Percentiles rank a stretch among this genome's conserved stretches.
Evolutionary conservation across 2,329 filamentous ascomycete genomes (phyloP).

Genomic region (Fusarium anguioides): DNA sequence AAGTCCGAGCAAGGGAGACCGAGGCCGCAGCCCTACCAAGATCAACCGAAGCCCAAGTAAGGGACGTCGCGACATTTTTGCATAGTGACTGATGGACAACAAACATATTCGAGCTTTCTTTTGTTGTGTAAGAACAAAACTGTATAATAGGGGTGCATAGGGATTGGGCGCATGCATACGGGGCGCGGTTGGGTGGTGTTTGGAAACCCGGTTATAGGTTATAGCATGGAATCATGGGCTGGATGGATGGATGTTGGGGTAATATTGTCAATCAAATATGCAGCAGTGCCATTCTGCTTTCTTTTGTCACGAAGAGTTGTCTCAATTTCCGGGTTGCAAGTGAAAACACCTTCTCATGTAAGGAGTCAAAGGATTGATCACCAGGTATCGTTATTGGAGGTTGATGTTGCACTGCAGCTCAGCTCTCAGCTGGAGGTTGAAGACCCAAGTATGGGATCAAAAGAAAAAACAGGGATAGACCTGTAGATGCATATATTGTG

Average conservation of each 20-base stretch:
- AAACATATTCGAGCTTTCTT: conserved; percentile 12
- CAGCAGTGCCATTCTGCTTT: conserved; percentile 7
- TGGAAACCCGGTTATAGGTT: conserved; percentile 25
- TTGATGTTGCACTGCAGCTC: conserved; percentile 1
- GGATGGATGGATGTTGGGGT: conserved; percentile 4
- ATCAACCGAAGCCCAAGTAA: conserved; percentile 54
- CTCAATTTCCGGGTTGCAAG: background rate
- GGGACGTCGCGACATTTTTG: conserved; percentile 28
- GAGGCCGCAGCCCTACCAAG: conserved; percentile 62
- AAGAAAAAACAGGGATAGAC: no score
- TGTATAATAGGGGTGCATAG: conserved; percentile 40
- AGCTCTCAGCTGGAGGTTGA: conserved; percentile 3
- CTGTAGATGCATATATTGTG: no score
- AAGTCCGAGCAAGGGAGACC: conserved; percentile 62
- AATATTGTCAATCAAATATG: conserved; percentile 23
- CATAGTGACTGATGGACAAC: background rate
- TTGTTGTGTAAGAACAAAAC: conserved; percentile 14
- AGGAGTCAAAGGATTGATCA: background rate
- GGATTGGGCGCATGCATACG: conserved; percentile 28
- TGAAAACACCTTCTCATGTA: background rate
- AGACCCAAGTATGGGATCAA: no score
- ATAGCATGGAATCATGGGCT: conserved; percentile 23
- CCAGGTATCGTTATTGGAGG: background rate
- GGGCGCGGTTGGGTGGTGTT: conserved; percentile 15
- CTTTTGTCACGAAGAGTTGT: background rate